phyloP scores from a whole-genome alignment of 306 rosid species.

The Begonia fuchsioides region DNA sequence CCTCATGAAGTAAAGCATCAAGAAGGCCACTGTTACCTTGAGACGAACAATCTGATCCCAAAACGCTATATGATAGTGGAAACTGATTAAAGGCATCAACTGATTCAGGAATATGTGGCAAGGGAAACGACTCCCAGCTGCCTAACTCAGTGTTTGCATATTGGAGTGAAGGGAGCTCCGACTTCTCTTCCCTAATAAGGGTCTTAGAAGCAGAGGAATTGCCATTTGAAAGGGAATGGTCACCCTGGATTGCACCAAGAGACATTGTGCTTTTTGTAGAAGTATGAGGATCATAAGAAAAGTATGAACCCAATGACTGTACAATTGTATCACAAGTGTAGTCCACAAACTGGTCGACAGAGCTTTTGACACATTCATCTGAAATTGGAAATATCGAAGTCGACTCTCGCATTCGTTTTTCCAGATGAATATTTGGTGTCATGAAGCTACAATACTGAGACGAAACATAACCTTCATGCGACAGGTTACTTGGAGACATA shows the following conservation, averaged over 20 bases:
- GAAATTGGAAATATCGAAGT: slow-evolving; percentile 34
- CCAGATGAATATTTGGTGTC: slow-evolving; percentile 37
- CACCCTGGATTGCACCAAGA: slow-evolving; percentile 24
- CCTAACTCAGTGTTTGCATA: slow-evolving; percentile 77
- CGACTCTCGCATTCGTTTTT: slow-evolving; percentile 58
- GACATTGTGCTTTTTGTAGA: slow-evolving; percentile 29
- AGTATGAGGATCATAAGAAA: slow-evolving; percentile 40
- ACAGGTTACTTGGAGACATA: slow-evolving; percentile 20
- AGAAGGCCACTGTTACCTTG: slow-evolving; percentile 77
- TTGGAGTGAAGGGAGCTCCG: slow-evolving; percentile 99
- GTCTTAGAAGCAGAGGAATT: slow-evolving; percentile 84
- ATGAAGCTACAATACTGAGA: slow-evolving; percentile 39
- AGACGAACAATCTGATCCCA: slow-evolving; percentile 51
- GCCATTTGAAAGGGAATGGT: slow-evolving; percentile 90
- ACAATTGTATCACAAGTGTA: slow-evolving; percentile 30
- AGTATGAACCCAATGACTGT: slow-evolving; percentile 18
- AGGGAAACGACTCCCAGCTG: slow-evolving; percentile 61
- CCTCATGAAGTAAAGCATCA: slow-evolving; percentile 62
- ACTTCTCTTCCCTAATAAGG: slow-evolving; percentile 58
- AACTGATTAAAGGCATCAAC: slow-evolving; percentile 61
- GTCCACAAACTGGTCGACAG: slow-evolving; percentile 29
- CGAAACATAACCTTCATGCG: slow-evolving; percentile 49
- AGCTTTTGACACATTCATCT: slow-evolving; percentile 24
- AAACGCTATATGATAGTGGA: slow-evolving; percentile 28
- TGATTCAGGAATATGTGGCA: slow-evolving; percentile 49